Evolutionary conservation across 306 rosid species (phyloP).

Genomic region (Geum urbanum): DNA sequence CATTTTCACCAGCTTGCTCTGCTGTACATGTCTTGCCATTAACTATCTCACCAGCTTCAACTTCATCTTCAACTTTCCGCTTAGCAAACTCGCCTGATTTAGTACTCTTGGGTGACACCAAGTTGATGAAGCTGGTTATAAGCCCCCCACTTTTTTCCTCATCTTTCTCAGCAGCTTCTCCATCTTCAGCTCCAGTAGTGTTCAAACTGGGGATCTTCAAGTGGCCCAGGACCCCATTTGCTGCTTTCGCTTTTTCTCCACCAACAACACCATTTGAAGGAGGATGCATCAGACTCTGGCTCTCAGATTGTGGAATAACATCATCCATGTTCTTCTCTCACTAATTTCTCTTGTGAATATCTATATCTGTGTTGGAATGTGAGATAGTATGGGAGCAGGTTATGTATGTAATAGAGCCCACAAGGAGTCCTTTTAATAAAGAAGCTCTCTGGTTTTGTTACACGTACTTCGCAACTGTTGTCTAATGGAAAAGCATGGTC

Average conservation of each 20-base stretch:
- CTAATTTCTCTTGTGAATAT: no score
- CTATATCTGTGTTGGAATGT: no score
- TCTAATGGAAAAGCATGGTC: conserved; percentile 5
- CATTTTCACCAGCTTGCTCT: conserved; percentile 20
- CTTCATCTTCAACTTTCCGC: conserved; percentile 11
- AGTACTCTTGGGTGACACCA: conserved; percentile 23
- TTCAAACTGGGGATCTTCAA: conserved; percentile 14
- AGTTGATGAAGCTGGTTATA: conserved; percentile 22
- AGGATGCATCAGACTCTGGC: background rate
- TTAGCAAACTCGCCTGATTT: conserved; percentile 15
- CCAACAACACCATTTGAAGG: background rate
- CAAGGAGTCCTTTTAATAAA: background rate
- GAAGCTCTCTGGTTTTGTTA: background rate
- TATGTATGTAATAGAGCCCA: no score
- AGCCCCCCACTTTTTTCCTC: conserved; percentile 28
- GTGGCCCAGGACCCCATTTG: conserved; percentile 15
- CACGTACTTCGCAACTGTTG: conserved; percentile 22
- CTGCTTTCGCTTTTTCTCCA: background rate
- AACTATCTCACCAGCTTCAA: conserved; percentile 9
- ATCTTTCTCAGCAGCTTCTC: conserved; percentile 1
- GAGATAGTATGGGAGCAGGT: background rate
- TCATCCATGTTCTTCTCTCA: conserved; percentile 29
- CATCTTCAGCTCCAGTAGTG: conserved; percentile 11
- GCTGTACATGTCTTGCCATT: conserved; percentile 7
- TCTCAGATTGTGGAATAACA: conserved; percentile 16